Base-by-base conservation (phyloP, 768 basidiomycete genomes). In the Mycena floridula region DNA sequence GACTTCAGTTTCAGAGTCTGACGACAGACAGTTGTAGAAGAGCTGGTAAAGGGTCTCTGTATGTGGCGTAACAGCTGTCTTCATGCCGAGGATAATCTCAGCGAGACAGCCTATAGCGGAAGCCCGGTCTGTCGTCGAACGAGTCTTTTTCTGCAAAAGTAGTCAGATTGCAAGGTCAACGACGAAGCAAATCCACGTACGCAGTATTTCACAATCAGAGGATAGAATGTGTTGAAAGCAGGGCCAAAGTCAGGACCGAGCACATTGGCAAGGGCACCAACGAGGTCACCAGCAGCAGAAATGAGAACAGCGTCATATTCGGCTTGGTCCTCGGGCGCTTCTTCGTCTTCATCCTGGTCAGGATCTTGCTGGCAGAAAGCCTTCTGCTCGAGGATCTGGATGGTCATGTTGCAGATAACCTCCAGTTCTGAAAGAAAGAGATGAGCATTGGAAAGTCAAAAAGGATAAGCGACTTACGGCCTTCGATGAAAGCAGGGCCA, bases 281-380 rank as follows among this genome's bases (percentile, higher is more conserved):
- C 93, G 44, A 99, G 84, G 60, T 99, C 96, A 32, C 86, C 87
- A 22, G 95, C 95, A 21, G 93, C 84, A 22, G 89, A 89, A 58
- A 98, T 88, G 46, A 99, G 76, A 44, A 96, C 89, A 3, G 94
- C 89, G 60, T 99, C 96, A 60, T 92, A 95, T 68, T 99, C 96
- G 1, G 94, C 93, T 56, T 87, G 85, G 50, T 90, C 89, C 60
- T 90, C 89, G 7, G 83, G 85, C 21, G 84, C 85, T 54, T 89
- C 89, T 21, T 88, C 88, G 4, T 76, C 76, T 51, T 91, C 89
- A 52, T 92, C 92, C 51, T 89, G 87, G 59, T 95, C 93, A 38
- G 93, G 91, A 57, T 95, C 92, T 62, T 93, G 87, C 63, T 99
- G 96, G 68, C 95, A 98, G 53, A 91, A 77, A 0, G 93, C 89